phyloP scores from a whole-genome alignment of 805 yeast species.

The Sugiyamaella valdiviana region DNA sequence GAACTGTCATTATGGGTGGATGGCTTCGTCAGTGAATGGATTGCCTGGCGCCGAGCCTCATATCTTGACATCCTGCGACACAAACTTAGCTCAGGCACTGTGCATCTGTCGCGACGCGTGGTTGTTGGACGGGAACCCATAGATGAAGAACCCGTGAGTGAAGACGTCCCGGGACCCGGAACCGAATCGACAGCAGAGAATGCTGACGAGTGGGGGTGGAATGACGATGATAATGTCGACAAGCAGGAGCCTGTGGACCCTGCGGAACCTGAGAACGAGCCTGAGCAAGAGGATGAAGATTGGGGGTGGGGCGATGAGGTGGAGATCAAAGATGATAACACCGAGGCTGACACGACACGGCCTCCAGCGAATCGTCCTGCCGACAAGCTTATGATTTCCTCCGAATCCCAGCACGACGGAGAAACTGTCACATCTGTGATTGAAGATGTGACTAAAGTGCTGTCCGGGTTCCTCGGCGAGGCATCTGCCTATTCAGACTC shows the following conservation, averaged over 20 bases:
- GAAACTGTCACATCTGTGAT: neutral
- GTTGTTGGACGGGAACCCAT: neutral
- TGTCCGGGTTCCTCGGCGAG: neutral
- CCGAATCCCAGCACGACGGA: too few relatives aligned
- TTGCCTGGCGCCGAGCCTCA: conserved; percentile 11
- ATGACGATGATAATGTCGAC: conserved; percentile 16
- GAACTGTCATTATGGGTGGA: conserved; percentile 20
- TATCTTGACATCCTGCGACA: conserved; percentile 16
- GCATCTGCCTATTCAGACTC: neutral
- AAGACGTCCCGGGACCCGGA: neutral
- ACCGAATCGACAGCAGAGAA: neutral
- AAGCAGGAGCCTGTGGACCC: conserved; percentile 9
- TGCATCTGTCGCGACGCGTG: neutral
- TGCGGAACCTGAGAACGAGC: conserved; percentile 4
- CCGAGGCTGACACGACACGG: neutral
- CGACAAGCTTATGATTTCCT: too few relatives aligned
- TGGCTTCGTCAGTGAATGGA: conserved; percentile 20
- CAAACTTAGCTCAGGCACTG: neutral
- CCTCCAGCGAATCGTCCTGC: neutral
- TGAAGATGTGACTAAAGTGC: neutral
- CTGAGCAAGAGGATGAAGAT: conserved; percentile 15
- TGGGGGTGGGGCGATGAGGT: conserved; percentile 26
- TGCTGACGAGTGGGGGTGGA: conserved; percentile 21
- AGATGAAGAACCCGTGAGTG: neutral
- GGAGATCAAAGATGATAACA: neutral